Evolutionary conservation across 768 basidiomycete species (phyloP).

Genomic region (Trametes elegans): DNA sequence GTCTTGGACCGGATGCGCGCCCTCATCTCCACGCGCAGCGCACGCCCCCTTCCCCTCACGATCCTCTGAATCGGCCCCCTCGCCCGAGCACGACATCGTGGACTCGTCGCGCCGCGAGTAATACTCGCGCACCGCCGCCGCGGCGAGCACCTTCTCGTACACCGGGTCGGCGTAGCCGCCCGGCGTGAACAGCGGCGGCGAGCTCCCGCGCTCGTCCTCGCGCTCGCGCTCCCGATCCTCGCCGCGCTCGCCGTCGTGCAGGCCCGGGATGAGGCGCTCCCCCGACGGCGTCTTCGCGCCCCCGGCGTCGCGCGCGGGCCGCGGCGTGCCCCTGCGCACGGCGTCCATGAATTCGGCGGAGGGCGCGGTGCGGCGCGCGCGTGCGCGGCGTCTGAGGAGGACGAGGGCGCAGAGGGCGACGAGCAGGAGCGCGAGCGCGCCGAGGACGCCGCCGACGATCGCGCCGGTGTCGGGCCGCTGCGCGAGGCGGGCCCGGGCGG

Average conservation of each 20-base stretch:
- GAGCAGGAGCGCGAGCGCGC: slow-evolving; percentile 38
- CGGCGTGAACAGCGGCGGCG: slow-evolving; percentile 26
- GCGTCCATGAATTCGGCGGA: slow-evolving; percentile 51
- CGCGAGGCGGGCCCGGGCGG: background rate
- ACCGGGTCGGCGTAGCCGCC: slow-evolving; percentile 24
- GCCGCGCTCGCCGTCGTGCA: slow-evolving; percentile 3
- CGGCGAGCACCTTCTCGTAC: slow-evolving; percentile 24
- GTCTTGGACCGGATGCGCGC: background rate
- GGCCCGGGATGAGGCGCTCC: slow-evolving; percentile 1
- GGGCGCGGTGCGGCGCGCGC: slow-evolving; percentile 45
- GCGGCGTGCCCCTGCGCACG: slow-evolving; percentile 5
- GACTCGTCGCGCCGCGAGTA: slow-evolving; percentile 1
- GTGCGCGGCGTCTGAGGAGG: slow-evolving; percentile 42
- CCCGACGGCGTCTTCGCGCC: background rate
- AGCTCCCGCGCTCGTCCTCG: background rate
- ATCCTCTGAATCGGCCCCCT: no score
- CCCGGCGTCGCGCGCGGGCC: background rate
- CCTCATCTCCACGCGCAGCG: no score
- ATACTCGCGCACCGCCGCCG: slow-evolving; percentile 16
- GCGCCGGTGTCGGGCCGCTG: slow-evolving; percentile 36
- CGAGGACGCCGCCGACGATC: slow-evolving; percentile 55
- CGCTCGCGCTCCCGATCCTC: background rate
- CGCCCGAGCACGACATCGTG: background rate
- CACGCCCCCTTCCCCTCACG: background rate
- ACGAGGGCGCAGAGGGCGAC: slow-evolving; percentile 33